Percentiles rank a stretch among this genome's conserved stretches.
Conservation (phyloP, 1,284 basidiomycete species). For the Termitomyces sp. region DNA sequence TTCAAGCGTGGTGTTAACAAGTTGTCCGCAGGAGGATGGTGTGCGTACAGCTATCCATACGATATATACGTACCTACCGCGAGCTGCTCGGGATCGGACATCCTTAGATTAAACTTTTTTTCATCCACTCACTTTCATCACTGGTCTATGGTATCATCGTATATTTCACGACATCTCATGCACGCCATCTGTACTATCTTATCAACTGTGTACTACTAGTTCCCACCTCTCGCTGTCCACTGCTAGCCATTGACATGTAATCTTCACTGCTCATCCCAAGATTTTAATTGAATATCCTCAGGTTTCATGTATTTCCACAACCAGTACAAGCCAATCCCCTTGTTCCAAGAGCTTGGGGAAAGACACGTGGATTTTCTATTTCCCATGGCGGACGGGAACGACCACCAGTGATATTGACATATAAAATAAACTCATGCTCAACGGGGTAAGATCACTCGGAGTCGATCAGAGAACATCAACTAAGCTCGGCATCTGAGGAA, state of each 20-base stretch:
- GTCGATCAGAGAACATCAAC: background rate
- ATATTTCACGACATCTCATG: background rate
- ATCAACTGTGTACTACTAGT: background rate
- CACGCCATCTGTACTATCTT: background rate
- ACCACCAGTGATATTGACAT: background rate
- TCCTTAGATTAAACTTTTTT: conserved; percentile 10
- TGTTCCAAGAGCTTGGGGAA: background rate
- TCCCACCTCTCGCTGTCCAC: no score
- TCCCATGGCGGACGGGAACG: background rate
- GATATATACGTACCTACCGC: conserved; percentile 45
- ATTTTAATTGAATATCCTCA: background rate
- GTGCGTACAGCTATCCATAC: conserved; percentile 43
- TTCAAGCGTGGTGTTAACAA: background rate
- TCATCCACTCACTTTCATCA: background rate
- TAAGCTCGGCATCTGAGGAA: background rate
- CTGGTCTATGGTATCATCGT: background rate
- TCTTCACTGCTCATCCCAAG: background rate
- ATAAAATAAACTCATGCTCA: background rate
- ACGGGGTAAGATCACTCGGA: background rate
- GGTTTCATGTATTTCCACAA: background rate
- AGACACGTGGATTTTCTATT: background rate
- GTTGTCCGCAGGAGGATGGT: conserved; percentile 39
- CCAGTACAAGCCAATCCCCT: background rate
- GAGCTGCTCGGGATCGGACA: conserved; percentile 31
- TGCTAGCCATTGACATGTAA: background rate